These are phyloP conservation scores for Oehlia diaphana DNA, from an alignment of 192 early-diverging fungal genomes.

Conservation along the genomic window DNA sequence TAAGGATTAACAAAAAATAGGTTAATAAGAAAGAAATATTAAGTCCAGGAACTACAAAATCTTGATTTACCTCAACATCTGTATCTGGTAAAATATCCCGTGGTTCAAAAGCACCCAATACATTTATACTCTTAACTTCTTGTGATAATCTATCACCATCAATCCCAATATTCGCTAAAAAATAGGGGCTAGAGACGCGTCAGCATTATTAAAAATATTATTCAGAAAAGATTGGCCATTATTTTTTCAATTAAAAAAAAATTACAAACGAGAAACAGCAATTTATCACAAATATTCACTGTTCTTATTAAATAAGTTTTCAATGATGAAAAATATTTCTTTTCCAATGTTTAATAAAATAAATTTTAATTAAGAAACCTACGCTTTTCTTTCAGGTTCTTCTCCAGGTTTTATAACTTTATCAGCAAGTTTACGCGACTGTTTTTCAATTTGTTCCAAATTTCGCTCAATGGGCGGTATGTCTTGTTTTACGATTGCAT, in stretches of 20 bases:
- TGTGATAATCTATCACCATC: slow-evolving; percentile 29
- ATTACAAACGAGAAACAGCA: not conserved
- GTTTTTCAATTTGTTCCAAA: slow-evolving; percentile 85
- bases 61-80: slow-evolving; percentile 13
- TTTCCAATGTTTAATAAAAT: not conserved
- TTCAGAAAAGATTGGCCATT: not conserved
- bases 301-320: not conserved
- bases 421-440: slow-evolving; percentile 71
- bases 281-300: not conserved
- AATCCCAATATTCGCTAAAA: slow-evolving; percentile 28
- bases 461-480: slow-evolving; percentile 80
- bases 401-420: slow-evolving; percentile 41
- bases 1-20: not conserved
- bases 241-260: not conserved
- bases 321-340: not conserved
- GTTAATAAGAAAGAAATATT: not conserved
- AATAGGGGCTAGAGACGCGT: slow-evolving; percentile 17
- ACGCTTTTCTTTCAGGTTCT: slow-evolving; percentile 50
- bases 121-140: slow-evolving; percentile 20
- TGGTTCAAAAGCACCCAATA: slow-evolving; percentile 30
- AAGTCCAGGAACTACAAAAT: not conserved
- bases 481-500: slow-evolving; percentile 45
- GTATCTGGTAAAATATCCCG: slow-evolving; percentile 20
- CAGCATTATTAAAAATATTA: not conserved
- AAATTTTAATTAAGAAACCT: slow-evolving; percentile 18